A percentile compares a stretch with the other conserved stretches of the same genome.
Evolutionary conservation across 306 rosid genomes (phyloP).

Genomic region (Begonia peltatifolia): DNA sequence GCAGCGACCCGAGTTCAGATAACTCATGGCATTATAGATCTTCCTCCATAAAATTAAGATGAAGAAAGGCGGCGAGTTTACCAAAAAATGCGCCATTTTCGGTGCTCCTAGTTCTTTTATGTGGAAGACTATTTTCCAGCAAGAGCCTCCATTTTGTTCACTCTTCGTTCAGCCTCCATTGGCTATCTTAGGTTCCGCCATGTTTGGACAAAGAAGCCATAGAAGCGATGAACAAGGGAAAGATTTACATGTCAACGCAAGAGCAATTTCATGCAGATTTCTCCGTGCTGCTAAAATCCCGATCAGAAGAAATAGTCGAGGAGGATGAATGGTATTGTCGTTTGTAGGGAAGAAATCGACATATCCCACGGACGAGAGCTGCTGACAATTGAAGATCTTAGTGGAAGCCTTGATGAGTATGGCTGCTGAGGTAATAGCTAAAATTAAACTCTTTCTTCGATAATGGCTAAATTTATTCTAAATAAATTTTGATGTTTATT

Average conservation of each 20-base stretch:
- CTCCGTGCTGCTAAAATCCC: conserved; percentile 18
- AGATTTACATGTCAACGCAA: conserved; percentile 39
- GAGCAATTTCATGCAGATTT: conserved; percentile 45
- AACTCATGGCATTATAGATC: too few relatives aligned
- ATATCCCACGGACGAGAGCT: conserved; percentile 2
- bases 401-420: conserved; percentile 24
- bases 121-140: conserved; percentile 30
- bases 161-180: conserved; percentile 27
- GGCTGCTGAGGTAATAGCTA: conserved; percentile 24
- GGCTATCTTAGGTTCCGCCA: conserved; percentile 14
- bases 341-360: conserved; percentile 10
- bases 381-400: conserved; percentile 2
- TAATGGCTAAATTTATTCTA: too few relatives aligned
- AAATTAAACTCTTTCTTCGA: not conserved
- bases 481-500: too few relatives aligned
- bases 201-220: conserved; percentile 8
- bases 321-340: conserved; percentile 33
- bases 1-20: too few relatives aligned
- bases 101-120: conserved; percentile 39
- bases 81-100: conserved; percentile 23
- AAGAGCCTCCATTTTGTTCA: conserved; percentile 29
- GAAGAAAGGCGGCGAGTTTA: conserved; percentile 8
- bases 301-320: conserved; percentile 20
- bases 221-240: conserved; percentile 35
- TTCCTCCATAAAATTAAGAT: conserved; percentile 24